These are phyloP conservation scores for Microbotryum violaceum DNA, from an alignment of 1,284 basidiomycete genomes.

Conservation along the genomic window DNA sequence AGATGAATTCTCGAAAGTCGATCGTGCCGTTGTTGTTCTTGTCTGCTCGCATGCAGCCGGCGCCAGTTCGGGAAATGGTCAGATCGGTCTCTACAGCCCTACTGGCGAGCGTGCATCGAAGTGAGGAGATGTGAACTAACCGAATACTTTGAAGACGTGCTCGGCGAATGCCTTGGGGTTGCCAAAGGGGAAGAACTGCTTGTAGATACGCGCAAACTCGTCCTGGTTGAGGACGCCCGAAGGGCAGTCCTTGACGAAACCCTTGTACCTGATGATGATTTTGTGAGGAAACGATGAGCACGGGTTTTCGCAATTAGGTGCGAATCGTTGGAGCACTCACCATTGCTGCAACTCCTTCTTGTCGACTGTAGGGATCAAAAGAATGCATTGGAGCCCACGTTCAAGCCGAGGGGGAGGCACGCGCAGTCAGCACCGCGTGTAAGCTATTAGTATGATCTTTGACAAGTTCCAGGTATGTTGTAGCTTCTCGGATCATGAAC, in stretches of 20 bases:
- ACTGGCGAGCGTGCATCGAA: constrained; percentile 38
- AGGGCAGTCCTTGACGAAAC: constrained; percentile 97
- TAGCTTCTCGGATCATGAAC: background rate
- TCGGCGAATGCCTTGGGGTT: constrained; percentile 96
- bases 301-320: background rate
- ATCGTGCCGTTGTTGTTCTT: constrained; percentile 92
- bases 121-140: constrained; percentile 8
- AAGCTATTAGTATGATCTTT: background rate
- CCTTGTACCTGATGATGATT: constrained; percentile 72
- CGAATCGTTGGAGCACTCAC: constrained; percentile 43
- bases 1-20: constrained; percentile 99
- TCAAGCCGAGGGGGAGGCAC: background rate
- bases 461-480: background rate
- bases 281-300: background rate
- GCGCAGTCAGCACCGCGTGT: background rate
- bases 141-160: constrained; percentile 78
- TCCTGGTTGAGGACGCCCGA: constrained; percentile 92
- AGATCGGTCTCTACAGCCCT: constrained; percentile 37
- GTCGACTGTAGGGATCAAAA: constrained; percentile 62
- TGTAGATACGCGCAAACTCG: constrained; percentile 97
- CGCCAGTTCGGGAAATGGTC: background rate
- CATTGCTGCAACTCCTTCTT: constrained; percentile 99
- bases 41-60: constrained; percentile 45
- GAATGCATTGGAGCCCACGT: background rate
- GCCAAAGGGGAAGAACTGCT: constrained; percentile 99